A percentile compares a stretch with the other conserved stretches of the same genome.
Conservation (phyloP, 768 basidiomycete species). For the Lepiota brunneoincarnata region DNA sequence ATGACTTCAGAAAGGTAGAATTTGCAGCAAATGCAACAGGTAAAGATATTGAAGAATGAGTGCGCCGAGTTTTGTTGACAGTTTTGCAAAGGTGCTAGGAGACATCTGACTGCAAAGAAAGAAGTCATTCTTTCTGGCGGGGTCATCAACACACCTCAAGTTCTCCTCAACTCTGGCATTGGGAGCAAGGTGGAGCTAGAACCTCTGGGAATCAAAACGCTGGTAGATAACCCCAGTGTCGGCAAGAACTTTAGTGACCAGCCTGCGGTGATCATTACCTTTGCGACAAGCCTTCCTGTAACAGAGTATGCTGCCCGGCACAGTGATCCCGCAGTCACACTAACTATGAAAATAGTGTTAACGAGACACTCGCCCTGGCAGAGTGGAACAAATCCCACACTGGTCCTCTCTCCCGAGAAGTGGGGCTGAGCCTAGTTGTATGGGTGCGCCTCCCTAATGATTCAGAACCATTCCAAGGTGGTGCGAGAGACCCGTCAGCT, state of each 20-base stretch:
- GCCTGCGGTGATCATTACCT: slow-evolving; percentile 11
- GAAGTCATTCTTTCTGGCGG: slow-evolving; percentile 38
- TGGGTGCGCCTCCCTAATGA: slow-evolving; percentile 19
- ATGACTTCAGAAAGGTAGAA: not conserved
- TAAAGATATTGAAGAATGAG: not conserved
- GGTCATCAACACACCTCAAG: slow-evolving; percentile 25
- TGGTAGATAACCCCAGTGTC: slow-evolving; percentile 15
- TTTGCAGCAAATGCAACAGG: not conserved
- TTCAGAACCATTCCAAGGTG: slow-evolving; percentile 4
- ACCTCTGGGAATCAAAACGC: slow-evolving; percentile 15
- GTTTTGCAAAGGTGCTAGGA: not conserved
- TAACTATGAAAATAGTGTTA: slow-evolving; percentile 1
- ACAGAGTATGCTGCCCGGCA: not conserved
- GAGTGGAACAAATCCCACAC: slow-evolving; percentile 19
- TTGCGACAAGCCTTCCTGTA: slow-evolving; percentile 12
- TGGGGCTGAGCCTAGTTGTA: slow-evolving; percentile 15
- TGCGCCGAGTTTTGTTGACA: too few species aligned
- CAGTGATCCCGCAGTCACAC: too few species aligned
- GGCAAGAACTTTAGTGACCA: slow-evolving; percentile 23
- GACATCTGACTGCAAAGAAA: slow-evolving; percentile 22
- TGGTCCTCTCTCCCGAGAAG: slow-evolving; percentile 18
- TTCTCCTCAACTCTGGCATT: slow-evolving; percentile 32
- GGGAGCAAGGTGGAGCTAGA: slow-evolving; percentile 21
- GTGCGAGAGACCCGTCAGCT: slow-evolving; percentile 10
- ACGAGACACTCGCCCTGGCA: not conserved